phyloP scores from a whole-genome alignment of 129 eudicot species.

The Chrysanthemum lavandulifolium region DNA sequence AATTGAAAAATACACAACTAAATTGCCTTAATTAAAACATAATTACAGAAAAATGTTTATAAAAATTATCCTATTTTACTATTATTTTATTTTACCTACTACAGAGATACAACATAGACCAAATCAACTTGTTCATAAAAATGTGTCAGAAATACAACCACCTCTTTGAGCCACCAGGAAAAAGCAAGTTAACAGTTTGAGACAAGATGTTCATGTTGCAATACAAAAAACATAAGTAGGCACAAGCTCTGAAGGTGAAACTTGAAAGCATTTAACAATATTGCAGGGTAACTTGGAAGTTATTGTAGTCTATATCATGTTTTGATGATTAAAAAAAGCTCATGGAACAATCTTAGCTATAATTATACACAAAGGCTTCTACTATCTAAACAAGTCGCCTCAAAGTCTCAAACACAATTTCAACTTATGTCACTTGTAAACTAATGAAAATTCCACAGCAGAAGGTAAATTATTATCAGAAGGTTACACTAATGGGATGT shows the following conservation, averaged over 20 bases:
- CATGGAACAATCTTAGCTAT: background rate
- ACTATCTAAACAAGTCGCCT: slow-evolving; percentile 29
- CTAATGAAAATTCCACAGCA: background rate
- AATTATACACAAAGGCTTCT: background rate
- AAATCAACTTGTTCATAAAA: background rate
- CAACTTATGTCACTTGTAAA: background rate
- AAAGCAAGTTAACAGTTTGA: background rate
- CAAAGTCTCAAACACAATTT: background rate
- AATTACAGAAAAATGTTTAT: background rate
- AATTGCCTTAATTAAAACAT: background rate
- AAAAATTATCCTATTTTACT: background rate
- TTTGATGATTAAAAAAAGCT: background rate
- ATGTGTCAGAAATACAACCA: background rate
- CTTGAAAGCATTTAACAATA: background rate
- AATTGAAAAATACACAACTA: background rate
- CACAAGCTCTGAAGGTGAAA: background rate
- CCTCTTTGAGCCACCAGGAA: background rate
- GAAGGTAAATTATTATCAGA: background rate
- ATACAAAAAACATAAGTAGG: background rate
- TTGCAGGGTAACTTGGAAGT: background rate
- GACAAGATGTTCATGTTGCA: background rate
- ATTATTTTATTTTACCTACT: background rate
- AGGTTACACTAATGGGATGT: background rate
- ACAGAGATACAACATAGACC: background rate
- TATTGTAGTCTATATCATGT: background rate